Evolutionary conservation across 164 flowering plant genomes (phyloP).

Genomic region (Hamamelis virginiana): DNA sequence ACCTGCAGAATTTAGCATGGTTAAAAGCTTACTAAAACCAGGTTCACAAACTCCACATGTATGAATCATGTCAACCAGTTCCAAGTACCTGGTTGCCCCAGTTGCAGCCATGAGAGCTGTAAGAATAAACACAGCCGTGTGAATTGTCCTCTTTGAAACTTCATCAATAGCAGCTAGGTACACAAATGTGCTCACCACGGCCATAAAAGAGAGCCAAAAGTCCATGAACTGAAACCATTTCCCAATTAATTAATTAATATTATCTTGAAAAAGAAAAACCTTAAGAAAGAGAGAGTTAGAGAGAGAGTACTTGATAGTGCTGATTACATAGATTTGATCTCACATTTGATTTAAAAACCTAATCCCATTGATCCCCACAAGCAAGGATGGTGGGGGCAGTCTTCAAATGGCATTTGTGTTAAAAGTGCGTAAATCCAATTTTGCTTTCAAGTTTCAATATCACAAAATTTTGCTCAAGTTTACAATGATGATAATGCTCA

Average conservation of each 20-base stretch:
- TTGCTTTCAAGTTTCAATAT: neutral
- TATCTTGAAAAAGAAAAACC: neutral
- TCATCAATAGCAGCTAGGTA: conserved; percentile 57
- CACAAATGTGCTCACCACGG: conserved; percentile 70
- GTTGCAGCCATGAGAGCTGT: conserved; percentile 84
- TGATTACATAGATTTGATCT: neutral
- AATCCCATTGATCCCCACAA: too few relatives aligned
- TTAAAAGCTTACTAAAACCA: neutral
- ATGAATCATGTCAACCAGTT: neutral
- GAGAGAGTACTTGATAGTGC: neutral
- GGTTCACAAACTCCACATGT: too few relatives aligned
- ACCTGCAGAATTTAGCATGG: conserved; percentile 41
- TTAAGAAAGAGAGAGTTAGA: neutral
- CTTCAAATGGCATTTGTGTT: neutral
- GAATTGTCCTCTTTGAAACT: conserved; percentile 63
- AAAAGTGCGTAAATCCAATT: neutral
- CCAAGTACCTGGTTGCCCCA: conserved; percentile 73
- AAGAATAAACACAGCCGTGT: conserved; percentile 72
- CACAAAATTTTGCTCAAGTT: conserved; percentile 3
- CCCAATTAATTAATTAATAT: neutral
- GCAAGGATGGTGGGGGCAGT: neutral
- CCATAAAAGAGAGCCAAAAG: conserved; percentile 83
- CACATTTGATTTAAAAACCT: neutral
- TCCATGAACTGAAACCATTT: conserved; percentile 74
- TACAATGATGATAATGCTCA: neutral